A percentile compares a stretch with the other conserved stretches of the same genome.
These are phyloP conservation scores for Pichia heedii DNA, from an alignment of 805 yeast genomes.

Conservation along the genomic window DNA sequence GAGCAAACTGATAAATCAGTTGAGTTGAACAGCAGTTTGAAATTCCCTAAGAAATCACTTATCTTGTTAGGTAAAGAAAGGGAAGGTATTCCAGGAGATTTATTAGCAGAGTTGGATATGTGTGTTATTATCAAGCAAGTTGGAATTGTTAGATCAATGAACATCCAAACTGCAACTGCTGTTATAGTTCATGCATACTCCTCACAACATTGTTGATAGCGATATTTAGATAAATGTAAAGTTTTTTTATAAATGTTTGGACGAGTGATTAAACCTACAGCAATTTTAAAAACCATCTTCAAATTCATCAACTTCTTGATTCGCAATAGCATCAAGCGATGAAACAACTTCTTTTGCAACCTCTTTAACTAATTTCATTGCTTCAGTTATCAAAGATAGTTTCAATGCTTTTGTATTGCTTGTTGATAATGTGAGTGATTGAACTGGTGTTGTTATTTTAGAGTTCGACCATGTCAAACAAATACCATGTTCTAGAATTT, in stretches of 20 bases:
- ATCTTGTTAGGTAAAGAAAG: conserved; percentile 78
- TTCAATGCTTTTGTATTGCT: conserved; percentile 48
- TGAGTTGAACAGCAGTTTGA: conserved; percentile 49
- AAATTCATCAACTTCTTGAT: conserved; percentile 28
- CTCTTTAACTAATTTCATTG: conserved; percentile 47
- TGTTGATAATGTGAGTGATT: conserved; percentile 51
- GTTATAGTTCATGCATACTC: conserved; percentile 89
- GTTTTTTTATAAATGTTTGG: neutral
- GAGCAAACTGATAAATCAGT: conserved; percentile 92
- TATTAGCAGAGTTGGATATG: conserved; percentile 71
- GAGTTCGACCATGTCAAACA: conserved; percentile 63
- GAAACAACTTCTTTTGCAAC: conserved; percentile 55
- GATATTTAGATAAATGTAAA: neutral
- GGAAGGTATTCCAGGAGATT: conserved; percentile 84
- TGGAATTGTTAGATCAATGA: conserved; percentile 92
- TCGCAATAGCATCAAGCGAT: conserved; percentile 45
- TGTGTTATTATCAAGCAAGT: conserved; percentile 88
- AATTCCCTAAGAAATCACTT: conserved; percentile 73
- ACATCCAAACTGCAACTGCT: conserved; percentile 94
- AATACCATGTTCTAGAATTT: conserved; percentile 78
- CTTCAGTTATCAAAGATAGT: conserved; percentile 38
- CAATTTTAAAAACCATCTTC: conserved; percentile 16
- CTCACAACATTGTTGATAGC: conserved; percentile 43
- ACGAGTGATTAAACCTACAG: too few species aligned
- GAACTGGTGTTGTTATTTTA: conserved; percentile 63